Conservation (phyloP, 768 basidiomycete species). For the Lactifluus volemus region DNA sequence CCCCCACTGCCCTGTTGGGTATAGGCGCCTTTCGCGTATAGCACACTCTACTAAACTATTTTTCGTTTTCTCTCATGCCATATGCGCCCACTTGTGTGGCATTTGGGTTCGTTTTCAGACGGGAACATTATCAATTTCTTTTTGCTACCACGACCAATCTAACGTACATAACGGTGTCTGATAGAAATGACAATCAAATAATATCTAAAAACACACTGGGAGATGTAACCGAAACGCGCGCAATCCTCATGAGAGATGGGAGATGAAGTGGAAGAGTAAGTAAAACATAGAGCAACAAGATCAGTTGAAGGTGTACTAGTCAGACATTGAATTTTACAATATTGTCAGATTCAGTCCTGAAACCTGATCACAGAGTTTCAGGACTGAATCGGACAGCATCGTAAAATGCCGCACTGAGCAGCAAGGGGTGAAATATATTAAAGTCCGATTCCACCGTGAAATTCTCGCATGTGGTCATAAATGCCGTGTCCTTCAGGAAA, state of each 20-base stretch:
- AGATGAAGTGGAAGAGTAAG: neutral
- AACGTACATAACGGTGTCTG: constrained; percentile 12
- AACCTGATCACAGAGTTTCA: no score
- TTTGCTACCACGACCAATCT: constrained; percentile 12
- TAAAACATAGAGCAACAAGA: neutral
- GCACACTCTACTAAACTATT: neutral
- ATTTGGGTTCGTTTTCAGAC: constrained; percentile 8
- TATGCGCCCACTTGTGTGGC: constrained; percentile 7
- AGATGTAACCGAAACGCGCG: neutral
- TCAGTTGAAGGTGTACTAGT: no score
- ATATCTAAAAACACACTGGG: neutral
- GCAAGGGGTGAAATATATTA: neutral
- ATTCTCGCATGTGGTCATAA: constrained; percentile 66
- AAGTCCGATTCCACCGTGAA: constrained; percentile 44
- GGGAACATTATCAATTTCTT: neutral
- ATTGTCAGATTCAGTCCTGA: no score
- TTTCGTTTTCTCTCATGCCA: neutral
- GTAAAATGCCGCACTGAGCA: no score
- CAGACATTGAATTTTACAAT: no score
- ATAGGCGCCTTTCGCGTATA: neutral
- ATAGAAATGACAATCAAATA: constrained; percentile 15
- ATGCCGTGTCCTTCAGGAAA: constrained; percentile 61
- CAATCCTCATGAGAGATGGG: neutral
- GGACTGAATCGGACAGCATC: no score
- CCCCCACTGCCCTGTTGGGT: no score